These are phyloP conservation scores for Cucurbita ficifolia DNA, from an alignment of 306 rosid species.

Conservation along the genomic window DNA sequence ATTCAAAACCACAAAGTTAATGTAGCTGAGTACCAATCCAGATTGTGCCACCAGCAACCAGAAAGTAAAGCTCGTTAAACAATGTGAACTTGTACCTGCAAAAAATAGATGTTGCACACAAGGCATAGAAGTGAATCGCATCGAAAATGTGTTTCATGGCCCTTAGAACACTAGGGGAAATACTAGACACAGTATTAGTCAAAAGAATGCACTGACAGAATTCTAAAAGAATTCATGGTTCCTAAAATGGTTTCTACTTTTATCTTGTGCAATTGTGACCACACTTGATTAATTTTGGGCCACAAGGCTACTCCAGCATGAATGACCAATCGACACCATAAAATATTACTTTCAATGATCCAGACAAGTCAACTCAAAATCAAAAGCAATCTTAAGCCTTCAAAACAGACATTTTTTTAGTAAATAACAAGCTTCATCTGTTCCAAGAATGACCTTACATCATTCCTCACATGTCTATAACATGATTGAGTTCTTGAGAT, in stretches of 20 bases:
- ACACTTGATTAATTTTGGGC: not conserved
- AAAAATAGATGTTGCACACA: conserved; percentile 8
- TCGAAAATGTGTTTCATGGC: not conserved
- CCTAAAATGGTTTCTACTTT: not conserved
- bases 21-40: conserved; percentile 73
- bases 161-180: not conserved
- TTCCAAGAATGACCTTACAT: not conserved
- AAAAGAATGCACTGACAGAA: not conserved
- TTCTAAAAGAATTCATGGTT: not conserved
- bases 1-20: not conserved
- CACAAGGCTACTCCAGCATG: not conserved
- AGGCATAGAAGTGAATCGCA: not conserved
- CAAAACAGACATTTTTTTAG: not conserved
- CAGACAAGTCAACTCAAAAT: not conserved
- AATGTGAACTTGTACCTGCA: conserved; percentile 92
- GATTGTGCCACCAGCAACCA: conserved; percentile 96
- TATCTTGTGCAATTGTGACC: too few relatives aligned
- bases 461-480: not conserved
- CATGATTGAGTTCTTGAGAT: not conserved
- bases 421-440: not conserved
- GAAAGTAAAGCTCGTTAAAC: conserved; percentile 92
- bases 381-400: not conserved
- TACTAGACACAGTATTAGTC: not conserved
- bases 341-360: not conserved
- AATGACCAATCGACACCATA: not conserved